Conservation (phyloP, 108 stramenopile species). For the Fistulifera pelliculosa region DNA sequence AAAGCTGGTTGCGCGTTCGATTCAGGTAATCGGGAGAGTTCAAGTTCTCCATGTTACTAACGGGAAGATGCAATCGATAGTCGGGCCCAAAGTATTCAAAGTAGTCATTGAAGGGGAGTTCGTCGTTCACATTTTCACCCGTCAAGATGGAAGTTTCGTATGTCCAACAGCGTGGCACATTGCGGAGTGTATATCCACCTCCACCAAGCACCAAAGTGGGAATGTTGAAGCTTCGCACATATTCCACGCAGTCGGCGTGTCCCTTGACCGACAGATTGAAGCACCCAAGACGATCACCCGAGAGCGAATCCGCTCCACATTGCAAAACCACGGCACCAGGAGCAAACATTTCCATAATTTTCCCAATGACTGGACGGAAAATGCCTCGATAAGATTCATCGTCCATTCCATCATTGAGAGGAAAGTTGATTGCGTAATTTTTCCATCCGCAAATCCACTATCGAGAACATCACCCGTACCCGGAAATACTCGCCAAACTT, state of each 20-base stretch:
- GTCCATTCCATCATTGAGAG: conserved; percentile 93
- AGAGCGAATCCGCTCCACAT: conserved; percentile 95
- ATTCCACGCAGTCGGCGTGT: conserved; percentile 92
- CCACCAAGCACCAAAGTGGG: conserved; percentile 96
- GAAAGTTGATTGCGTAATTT: conserved; percentile 98
- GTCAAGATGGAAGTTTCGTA: conserved; percentile 94
- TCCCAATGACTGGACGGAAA: conserved; percentile 92
- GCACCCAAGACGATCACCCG: conserved; percentile 96
- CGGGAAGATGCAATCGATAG: conserved; percentile 92
- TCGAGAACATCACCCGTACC: conserved; percentile 87
- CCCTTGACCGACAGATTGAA: conserved; percentile 95
- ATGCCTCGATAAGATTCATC: conserved; percentile 76
- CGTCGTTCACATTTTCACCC: conserved; percentile 80
- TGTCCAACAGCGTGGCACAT: conserved; percentile 98
- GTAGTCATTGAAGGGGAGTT: conserved; percentile 97
- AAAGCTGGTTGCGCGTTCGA: conserved; percentile 70
- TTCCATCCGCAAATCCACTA: conserved; percentile 84
- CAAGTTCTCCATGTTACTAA: conserved; percentile 96
- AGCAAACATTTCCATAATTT: conserved; percentile 92
- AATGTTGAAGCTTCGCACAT: conserved; percentile 86
- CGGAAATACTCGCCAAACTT: conserved; percentile 98
- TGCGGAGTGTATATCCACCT: conserved; percentile 98
- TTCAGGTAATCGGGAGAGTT: conserved; percentile 88
- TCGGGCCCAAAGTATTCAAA: conserved; percentile 99
- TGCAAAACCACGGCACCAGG: conserved; percentile 97